Evolutionary conservation across 176 grass and related monocot species (phyloP), one percentile per base, ranked within the genome.

Genomic region (Musa schizocarpa): DNA sequence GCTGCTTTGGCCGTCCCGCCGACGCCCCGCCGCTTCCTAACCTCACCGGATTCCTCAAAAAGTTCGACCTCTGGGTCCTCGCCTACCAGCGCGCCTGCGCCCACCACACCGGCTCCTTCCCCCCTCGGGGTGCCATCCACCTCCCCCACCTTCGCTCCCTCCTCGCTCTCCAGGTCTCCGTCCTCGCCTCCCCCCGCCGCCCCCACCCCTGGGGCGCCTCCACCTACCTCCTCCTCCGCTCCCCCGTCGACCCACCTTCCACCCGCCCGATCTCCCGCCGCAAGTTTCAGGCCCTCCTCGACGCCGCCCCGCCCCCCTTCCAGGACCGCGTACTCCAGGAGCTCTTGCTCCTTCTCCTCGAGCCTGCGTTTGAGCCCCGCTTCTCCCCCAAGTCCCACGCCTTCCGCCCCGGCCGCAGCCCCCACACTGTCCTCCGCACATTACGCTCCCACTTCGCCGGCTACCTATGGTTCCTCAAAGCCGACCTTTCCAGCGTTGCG

Each of bases 381-480:
- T 99, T 94, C 83, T 99, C 95, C 17, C 78, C 88, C 19, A 99
- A 91, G 54, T 99, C 90, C 4, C 88, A 99, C 72, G 90, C 90
- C 3, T 99, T 91, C 81, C 88, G 90, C 73, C 90, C 88, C 21
- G 81, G 90, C 0, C 90, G 86, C 58, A 88, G 90, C 20, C 84
- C 95, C 54, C 95, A 94, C 80, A 91, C 88, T 12, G 84, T 86
- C 52, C 81, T 99, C 82, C 95, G 95, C 52, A 86, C 81, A 9
- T 72, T 96, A 53, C 83, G 93, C 59, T 96, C 95, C 52, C 84
- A 89, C 69, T 99, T 99, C 13, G 86, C 91, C 2, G 88, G 80
- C 54, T 94, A 94, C 85, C 86, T 99, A 50, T 99, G 95, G 90
- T 94, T 94, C 87, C 50, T 99, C 73, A 92, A 86, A 9, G 95